A percentile compares a stretch with the other conserved stretches of the same genome.
Evolutionary conservation across 176 grass and related monocot genomes (phyloP).

Genomic region (Puya raimondii): DNA sequence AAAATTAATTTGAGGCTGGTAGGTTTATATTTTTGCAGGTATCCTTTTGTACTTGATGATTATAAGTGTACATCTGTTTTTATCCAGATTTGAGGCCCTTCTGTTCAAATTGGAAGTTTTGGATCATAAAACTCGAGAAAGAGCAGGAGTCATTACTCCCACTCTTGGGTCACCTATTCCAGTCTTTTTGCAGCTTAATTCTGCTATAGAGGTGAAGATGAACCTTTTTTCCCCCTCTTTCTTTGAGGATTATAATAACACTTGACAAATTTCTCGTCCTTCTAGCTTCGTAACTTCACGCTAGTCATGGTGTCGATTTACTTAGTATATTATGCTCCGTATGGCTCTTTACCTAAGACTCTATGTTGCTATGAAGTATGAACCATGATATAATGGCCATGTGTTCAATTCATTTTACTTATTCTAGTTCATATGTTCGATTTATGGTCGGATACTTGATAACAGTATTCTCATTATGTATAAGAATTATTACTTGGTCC

Average conservation of each 20-base stretch:
- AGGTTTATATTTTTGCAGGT: neutral
- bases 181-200: conserved; percentile 79
- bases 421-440: too few relatives aligned
- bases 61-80: neutral
- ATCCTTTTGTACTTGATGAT: neutral
- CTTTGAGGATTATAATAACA: neutral
- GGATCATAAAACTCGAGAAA: conserved; percentile 94
- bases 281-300: too few relatives aligned
- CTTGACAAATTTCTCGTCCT: neutral
- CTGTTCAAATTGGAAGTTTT: conserved; percentile 94
- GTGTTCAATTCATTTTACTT: too few relatives aligned
- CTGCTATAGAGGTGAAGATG: conserved; percentile 68
- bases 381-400: too few relatives aligned
- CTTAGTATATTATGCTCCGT: too few relatives aligned
- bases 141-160: conserved; percentile 67
- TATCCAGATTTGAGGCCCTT: conserved; percentile 66
- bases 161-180: conserved; percentile 70
- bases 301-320: too few relatives aligned
- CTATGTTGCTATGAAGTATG: neutral
- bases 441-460: too few relatives aligned
- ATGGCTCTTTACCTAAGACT: neutral
- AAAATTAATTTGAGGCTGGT: neutral
- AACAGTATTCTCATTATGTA: too few relatives aligned
- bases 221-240: conserved; percentile 11
- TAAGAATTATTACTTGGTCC: too few relatives aligned